Evolutionary conservation across 352 stramenopile genomes (phyloP).

Genomic region (Thraustochytrium sp.): DNA sequence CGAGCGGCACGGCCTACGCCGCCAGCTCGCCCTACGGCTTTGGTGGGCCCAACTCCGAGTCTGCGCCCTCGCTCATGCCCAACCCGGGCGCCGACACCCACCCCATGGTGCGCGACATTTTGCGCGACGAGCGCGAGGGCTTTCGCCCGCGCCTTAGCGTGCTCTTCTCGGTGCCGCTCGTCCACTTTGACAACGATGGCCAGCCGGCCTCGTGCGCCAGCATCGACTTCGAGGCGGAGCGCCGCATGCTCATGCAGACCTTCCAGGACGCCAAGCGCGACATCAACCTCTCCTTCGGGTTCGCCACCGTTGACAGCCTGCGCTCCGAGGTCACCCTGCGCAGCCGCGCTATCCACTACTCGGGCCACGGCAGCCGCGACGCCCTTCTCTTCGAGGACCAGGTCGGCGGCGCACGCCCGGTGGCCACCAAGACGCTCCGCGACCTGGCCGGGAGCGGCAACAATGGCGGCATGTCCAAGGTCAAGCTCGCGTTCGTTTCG

Average conservation of each 20-base stretch:
- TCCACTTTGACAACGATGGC: conserved; percentile 76
- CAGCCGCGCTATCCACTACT: conserved; percentile 86
- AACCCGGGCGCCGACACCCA: not conserved
- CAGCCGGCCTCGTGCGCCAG: conserved; percentile 80
- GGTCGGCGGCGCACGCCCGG: not conserved
- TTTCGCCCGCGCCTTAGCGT: conserved; percentile 62
- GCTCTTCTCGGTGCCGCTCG: conserved; percentile 85
- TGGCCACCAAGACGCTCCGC: not conserved
- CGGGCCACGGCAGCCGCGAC: conserved; percentile 82
- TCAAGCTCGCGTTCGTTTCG: conserved; percentile 65
- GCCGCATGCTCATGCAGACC: conserved; percentile 60
- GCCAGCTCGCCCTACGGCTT: no score
- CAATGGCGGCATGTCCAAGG: not conserved
- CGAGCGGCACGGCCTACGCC: no score
- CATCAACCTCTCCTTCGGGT: conserved; percentile 86
- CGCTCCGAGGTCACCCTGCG: conserved; percentile 80
- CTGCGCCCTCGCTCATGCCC: not conserved
- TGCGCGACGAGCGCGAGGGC: not conserved
- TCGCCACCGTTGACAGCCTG: conserved; percentile 84
- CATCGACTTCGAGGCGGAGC: conserved; percentile 62
- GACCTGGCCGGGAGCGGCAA: not conserved
- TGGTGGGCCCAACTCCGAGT: no score
- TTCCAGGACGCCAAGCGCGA: conserved; percentile 64
- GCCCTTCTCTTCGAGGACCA: conserved; percentile 88
- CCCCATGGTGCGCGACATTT: not conserved